Evolutionary conservation across 176 grass and related monocot genomes (phyloP), one percentile per base, ranked within the genome.

Genomic region (Phragmites australis): DNA sequence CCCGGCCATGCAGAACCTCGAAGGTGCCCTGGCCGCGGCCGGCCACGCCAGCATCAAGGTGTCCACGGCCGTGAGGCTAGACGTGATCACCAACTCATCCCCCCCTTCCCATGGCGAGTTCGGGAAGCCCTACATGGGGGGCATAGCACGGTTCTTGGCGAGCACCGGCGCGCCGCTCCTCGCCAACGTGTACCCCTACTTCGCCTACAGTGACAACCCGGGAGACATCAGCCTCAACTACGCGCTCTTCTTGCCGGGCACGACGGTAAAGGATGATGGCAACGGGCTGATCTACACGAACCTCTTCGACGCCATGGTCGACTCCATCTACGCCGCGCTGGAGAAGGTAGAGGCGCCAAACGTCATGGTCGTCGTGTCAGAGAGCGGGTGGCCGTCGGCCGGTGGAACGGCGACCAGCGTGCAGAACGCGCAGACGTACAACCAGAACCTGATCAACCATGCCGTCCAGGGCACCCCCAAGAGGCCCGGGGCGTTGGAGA

Each of bases 371-470:
- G 88, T 93, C 0, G 42, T 93, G 5, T 97, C 93, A 0, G 88
- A 93, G 78, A 93, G 76, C 26, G 93, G 88, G 2, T 97, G 93
- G 93, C 93, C 93, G 62, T 89, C 90, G 16, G 84, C 78, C 4
- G 88, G 86, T 11, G 90, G 88, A 17, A 79, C 43, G 21, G 84
- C 23, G 1, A 87, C 90, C 0, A 81, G 48, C 6, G n/a, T 32
- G 6, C 81, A 74, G 0, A 93, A 91, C 56, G 91, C 93, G 6
- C 46, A 76, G 44, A 57, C 19, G 9, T 97, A 97, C 73, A 92
- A 96, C 68, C 93, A 95, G 75, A 87, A 84, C 0, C 56, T 95
- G 44, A 81, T 91, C 26, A 19, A 84, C 26, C 92, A 94, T 12
- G 77, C 82, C 0, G 21, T 54, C 6, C 21, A 53, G 0, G 91